Evolutionary conservation across 176 grass and related monocot genomes (phyloP), one percentile per base, ranked within the genome.

Genomic region (Musa troglodytarum): DNA sequence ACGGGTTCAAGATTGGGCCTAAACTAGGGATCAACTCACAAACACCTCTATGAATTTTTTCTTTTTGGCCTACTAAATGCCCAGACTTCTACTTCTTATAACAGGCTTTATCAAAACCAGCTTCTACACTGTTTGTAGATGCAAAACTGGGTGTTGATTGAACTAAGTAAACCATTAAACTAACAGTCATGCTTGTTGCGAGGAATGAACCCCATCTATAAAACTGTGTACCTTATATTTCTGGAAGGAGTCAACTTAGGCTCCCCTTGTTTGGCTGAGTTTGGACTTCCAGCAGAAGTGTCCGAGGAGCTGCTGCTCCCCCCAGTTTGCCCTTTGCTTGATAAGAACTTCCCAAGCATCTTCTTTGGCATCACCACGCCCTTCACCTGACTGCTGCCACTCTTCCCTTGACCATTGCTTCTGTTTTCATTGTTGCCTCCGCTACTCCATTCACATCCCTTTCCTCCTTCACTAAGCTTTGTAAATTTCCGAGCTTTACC

Each of bases 221-320:
- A 83, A 51, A 83, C 79, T 14, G 76, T 74, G 29, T 85, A 76
- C 74, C 80, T 89, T 6, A 62, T 69, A 69, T 59, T 87, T 65
- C 86, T 87, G 1, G 79, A 81, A 1, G 84, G 86, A 0, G 82
- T 92, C 58, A 74, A 73, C 82, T 87, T 89, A 2, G 80, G 87
- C 12, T 85, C 80, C 54, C 85, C 87, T 65, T 78, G 82, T 16
- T 81, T 83, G 9, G 43, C 70, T 59, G 86, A 83, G 70, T 77
- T 80, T 69, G 84, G 75, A 65, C 95, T 99, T 29, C 89, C 95
- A 0, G 86, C 95, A 0, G 86, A 89, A 0, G 88, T 92, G 52
- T 99, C 95, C 1, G 88, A 99, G 65, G 83, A 89, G 71, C 89
- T 93, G 53, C 79, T 88, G 75, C 87, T 86, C 14, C n/a, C n/a